Percentiles rank a stretch among this genome's conserved stretches.
Evolutionary conservation across 2,329 filamentous ascomycete species (phyloP).

Genomic region (Fusarium newnesense): DNA sequence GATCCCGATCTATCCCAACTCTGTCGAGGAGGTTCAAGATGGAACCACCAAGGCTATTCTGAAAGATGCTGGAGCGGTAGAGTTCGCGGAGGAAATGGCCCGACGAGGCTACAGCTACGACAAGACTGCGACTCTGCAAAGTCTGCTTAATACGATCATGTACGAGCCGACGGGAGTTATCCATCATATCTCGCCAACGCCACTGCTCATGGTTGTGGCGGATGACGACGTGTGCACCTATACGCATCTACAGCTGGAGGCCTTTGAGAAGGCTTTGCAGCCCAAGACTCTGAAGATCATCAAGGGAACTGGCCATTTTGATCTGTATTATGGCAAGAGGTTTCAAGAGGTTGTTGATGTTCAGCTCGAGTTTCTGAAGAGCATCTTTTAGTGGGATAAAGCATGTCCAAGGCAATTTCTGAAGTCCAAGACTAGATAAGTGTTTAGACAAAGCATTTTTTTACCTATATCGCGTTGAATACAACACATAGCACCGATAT

Average conservation of each 20-base stretch:
- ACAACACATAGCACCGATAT: accelerated
- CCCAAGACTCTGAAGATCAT: not conserved
- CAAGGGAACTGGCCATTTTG: not conserved
- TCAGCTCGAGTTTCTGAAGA: not conserved
- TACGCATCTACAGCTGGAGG: not conserved
- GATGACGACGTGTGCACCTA: not conserved
- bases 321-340: not conserved
- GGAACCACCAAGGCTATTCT: not conserved
- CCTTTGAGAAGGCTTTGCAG: not conserved
- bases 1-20: not conserved
- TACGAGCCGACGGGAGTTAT: accelerated
- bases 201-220: not conserved
- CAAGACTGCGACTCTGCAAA: not conserved
- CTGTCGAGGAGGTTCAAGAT: not conserved
- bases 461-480: accelerated
- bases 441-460: not conserved
- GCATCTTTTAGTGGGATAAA: not conserved
- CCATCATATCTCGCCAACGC: not conserved
- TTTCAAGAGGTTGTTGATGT: not conserved
- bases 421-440: not conserved
- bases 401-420: too few species aligned
- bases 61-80: not conserved
- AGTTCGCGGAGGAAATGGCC: not conserved
- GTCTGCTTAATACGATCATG: not conserved
- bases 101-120: not conserved